Percentiles rank a stretch among this genome's conserved stretches.
Evolutionary conservation across 345 rosid genomes (phyloP).

Genomic region (Excoecaria agallocha): DNA sequence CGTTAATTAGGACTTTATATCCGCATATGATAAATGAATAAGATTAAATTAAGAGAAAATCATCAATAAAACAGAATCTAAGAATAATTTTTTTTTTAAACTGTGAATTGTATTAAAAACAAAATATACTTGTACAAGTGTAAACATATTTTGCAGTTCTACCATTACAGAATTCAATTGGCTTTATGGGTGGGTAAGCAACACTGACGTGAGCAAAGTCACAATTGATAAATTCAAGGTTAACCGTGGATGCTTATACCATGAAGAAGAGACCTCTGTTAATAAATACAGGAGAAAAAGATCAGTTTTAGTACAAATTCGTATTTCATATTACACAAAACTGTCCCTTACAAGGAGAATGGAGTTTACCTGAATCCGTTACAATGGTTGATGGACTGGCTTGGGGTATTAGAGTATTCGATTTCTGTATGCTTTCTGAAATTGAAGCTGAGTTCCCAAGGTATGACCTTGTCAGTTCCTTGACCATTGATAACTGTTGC

Average conservation of each 20-base stretch:
- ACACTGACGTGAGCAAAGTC: neutral
- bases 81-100: no score
- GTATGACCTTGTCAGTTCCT: conserved; percentile 34
- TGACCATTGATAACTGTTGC: conserved; percentile 24
- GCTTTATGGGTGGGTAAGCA: neutral
- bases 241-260: conserved; percentile 5
- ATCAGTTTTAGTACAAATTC: neutral
- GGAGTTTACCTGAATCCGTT: conserved; percentile 21
- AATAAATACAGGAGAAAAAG: neutral
- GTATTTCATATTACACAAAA: neutral
- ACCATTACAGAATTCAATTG: neutral
- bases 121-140: no score
- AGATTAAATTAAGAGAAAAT: no score
- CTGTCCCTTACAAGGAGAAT: neutral
- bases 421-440: conserved; percentile 26
- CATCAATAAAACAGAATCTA: no score
- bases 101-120: no score
- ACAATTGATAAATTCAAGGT: conserved; percentile 1
- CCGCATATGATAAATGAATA: no score
- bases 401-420: neutral
- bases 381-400: conserved; percentile 9
- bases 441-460: conserved; percentile 35
- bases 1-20: no score
- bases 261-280: conserved; percentile 5
- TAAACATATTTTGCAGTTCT: no score